Percentiles rank a stretch among this genome's conserved stretches.
Conservation (phyloP, 441 rosid genomes). For the Syzygium malaccense region DNA sequence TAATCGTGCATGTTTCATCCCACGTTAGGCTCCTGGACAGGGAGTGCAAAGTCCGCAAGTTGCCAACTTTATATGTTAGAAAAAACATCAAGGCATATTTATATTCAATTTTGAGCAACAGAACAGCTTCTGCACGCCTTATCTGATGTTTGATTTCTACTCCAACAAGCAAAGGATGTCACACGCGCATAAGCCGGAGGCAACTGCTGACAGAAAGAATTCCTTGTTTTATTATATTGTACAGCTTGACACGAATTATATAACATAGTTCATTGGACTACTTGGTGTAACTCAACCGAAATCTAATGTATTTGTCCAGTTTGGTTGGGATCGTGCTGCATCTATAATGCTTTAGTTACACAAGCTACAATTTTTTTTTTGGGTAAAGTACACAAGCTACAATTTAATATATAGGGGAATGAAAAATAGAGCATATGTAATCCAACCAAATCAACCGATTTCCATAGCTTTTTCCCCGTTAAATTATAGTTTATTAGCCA, state of each 20-base stretch:
- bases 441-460: not conserved
- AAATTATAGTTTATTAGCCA: not conserved
- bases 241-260: not conserved
- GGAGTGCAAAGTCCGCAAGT: not conserved
- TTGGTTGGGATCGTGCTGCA: not conserved
- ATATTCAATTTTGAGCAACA: not conserved
- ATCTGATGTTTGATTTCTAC: not conserved
- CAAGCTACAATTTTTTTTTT: not conserved
- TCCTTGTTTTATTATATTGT: not conserved
- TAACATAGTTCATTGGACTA: not conserved
- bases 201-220: not conserved
- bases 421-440: not conserved
- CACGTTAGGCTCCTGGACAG: not conserved
- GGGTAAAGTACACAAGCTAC: not conserved
- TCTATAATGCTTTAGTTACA: not conserved
- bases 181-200: not conserved
- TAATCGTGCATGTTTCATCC: not conserved
- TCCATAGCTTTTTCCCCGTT: not conserved
- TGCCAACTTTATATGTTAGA: not conserved
- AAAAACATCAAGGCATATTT: not conserved
- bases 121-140: not conserved
- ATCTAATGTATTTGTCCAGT: not conserved
- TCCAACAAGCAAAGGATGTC: not conserved
- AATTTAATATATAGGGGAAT: not conserved
- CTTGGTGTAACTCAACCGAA: not conserved